phyloP scores from a whole-genome alignment of 129 eudicot species.

The Lactuca sativa region DNA sequence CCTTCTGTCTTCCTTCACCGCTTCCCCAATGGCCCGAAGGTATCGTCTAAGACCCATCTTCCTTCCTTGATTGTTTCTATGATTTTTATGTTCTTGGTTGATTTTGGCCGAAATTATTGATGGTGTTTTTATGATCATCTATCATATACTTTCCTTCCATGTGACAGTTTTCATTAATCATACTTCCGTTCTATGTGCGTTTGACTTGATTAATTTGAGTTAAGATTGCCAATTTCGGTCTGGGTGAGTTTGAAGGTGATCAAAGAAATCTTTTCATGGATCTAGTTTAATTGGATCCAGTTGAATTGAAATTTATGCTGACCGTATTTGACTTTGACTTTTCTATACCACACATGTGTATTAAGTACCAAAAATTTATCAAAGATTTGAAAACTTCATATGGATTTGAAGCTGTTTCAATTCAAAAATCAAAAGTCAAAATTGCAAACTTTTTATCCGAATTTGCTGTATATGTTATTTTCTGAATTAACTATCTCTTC shows the following conservation, averaged over 20 bases:
- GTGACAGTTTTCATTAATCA: background rate
- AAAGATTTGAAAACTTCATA: background rate
- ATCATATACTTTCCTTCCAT: background rate
- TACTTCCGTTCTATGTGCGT: slow-evolving; percentile 8
- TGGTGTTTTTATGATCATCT: slow-evolving; percentile 8
- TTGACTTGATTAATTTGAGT: slow-evolving; percentile 8
- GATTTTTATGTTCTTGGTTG: background rate
- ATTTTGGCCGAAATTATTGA: slow-evolving; percentile 4
- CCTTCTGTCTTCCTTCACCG: slow-evolving; percentile 73
- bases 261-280: background rate
- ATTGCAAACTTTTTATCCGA: background rate
- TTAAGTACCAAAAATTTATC: background rate
- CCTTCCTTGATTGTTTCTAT: background rate
- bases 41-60: slow-evolving; percentile 9
- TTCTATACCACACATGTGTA: background rate
- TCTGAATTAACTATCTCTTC: background rate
- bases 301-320: slow-evolving; percentile 4
- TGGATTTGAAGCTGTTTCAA: background rate
- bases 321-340: slow-evolving; percentile 28
- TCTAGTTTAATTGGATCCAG: slow-evolving; percentile 13
- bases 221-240: background rate
- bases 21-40: slow-evolving; percentile 95
- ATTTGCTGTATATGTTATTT: no score
- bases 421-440: background rate
- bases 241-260: background rate